Percentiles rank a stretch among this genome's conserved stretches.
Evolutionary conservation across 1,284 basidiomycete genomes (phyloP).

Genomic region (Cerrena zonata): DNA sequence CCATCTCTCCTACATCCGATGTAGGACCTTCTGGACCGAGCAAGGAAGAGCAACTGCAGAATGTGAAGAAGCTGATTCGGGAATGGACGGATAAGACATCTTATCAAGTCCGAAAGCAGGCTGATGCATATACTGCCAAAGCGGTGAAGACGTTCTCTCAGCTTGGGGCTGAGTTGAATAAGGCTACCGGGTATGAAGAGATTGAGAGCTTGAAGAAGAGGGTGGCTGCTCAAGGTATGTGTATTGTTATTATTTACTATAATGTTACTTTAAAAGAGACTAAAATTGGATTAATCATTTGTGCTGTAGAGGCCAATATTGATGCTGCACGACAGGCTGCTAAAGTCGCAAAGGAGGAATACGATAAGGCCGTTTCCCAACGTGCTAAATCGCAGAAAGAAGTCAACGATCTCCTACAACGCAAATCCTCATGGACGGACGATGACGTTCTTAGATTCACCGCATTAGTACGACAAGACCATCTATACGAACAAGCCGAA

Average conservation of each 20-base stretch:
- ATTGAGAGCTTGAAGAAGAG: constrained; percentile 77
- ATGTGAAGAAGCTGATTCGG: constrained; percentile 30
- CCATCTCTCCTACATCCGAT: not conserved
- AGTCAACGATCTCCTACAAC: constrained; percentile 85
- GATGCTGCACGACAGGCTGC: constrained; percentile 54
- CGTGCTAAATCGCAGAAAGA: constrained; percentile 81
- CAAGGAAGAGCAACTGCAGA: constrained; percentile 3
- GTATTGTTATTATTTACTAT: constrained; percentile 5
- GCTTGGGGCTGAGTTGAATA: constrained; percentile 75
- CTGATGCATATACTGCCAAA: constrained; percentile 51
- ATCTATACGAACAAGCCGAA: constrained; percentile 76
- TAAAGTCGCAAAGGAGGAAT: constrained; percentile 63
- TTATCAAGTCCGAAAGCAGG: constrained; percentile 42
- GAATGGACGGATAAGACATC: constrained; percentile 48
- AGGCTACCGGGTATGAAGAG: constrained; percentile 83
- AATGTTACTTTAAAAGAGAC: not conserved
- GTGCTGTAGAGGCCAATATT: constrained; percentile 55
- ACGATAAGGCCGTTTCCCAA: constrained; percentile 68
- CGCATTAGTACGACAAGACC: constrained; percentile 80
- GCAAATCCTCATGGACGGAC: constrained; percentile 84
- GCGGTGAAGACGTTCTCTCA: constrained; percentile 60
- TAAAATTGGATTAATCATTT: constrained; percentile 1
- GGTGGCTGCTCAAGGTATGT: constrained; percentile 77
- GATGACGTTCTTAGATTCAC: constrained; percentile 80
- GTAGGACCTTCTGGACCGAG: not conserved